Base-by-base conservation (phyloP, 306 rosid species). In the Prunus salicina region DNA sequence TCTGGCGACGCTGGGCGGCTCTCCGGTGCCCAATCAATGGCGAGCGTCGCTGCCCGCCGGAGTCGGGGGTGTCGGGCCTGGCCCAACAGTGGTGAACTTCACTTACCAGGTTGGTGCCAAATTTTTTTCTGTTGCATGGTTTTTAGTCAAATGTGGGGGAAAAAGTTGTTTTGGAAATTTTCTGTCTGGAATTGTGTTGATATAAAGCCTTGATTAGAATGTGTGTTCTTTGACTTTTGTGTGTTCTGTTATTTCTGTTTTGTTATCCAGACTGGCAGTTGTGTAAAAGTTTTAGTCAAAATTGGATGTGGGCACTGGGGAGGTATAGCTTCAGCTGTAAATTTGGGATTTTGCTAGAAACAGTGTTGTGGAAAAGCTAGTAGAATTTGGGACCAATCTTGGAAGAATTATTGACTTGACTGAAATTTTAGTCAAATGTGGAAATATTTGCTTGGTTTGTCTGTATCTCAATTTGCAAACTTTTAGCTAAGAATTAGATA, bases 81-180 rank as follows among this genome's bases (percentile, higher is more conserved):
- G 97, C 6, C 97, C 97, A 57, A 88, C 93, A 4, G 5, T 81
- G 73, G 80, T 92, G 86, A 91, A 92, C 84, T 90, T 95, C 69
- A 88, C 88, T 75, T 95, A 90, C 87, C 85, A 84, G 98, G 98
- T 95, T 65, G 80, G 91, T 74, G 22, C 50, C 12, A 16, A 38
- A 18, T 52, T 55, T 61, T 30, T 20, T 34, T 13, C 10, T 6
- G 12, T 46, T 79, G 79, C 27, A 22, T 16, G 50, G 20, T 62
- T 80, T n/a, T 76, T 67, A 41, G 82, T 83, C 67, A 75, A 47
- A 46, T 32, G 25, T 78, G 68, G 66, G 30, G 68, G 57, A 10
- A 47, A 45, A 57, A 24, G 32, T 78, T 34, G 71, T 41, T 6
- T 28, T 62, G 67, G 57, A 52, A 47, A 77, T 65, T 47, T 38